Evolutionary conservation across 768 basidiomycete genomes (phyloP), one percentile per base, ranked within the genome.

Genomic region (Rhizopogon sp.): DNA sequence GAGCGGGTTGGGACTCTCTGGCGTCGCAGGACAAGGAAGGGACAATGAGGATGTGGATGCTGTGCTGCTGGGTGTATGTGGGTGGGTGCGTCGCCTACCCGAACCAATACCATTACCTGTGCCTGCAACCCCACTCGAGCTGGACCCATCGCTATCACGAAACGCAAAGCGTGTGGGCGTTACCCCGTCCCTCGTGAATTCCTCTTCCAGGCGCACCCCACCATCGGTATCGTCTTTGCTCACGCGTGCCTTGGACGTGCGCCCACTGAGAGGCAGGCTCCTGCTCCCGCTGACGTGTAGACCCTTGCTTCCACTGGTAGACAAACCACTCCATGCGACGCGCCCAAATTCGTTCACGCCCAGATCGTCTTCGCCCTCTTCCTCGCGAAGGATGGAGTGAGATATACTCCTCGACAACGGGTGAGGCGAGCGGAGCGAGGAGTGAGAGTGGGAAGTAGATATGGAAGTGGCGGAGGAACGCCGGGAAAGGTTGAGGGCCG

Each of bases 401-500:
- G 70, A 70, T 17, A 66, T 60, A 33, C 68, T 71, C 3, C 64
- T 56, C 7, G 66, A 52, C 29, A 70, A 52, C 5, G 68, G 62
- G 5, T 60, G 56, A 13, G 61, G 9, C 2, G 51, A 52, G 41
- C 51, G 51, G 20, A 29, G 39, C 13, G 51, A 52, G 0, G 58
- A 55, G 11, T 43, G 41, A 0, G 60, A 22, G 13, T 65, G 60
- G 7, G 64, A 63, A 2, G 40, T 54, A 29, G 59, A 43, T 39
- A 79, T 61, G 8, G 79, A 81, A 5, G 77, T 72, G 1, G 72
- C 68, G 0, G 80, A 84, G 13, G 76, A 67, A 6, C 72, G 74
- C 5, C 74, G 71, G 1, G 76, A 70, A 16, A 86, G 71, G 60
- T 79, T 78, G 50, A 87, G 76, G 0, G 75, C 68, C 5, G 85